Evolutionary conservation across 192 early-diverging fungal species (phyloP).

Genomic region (Helicostylum pulchrum): DNA sequence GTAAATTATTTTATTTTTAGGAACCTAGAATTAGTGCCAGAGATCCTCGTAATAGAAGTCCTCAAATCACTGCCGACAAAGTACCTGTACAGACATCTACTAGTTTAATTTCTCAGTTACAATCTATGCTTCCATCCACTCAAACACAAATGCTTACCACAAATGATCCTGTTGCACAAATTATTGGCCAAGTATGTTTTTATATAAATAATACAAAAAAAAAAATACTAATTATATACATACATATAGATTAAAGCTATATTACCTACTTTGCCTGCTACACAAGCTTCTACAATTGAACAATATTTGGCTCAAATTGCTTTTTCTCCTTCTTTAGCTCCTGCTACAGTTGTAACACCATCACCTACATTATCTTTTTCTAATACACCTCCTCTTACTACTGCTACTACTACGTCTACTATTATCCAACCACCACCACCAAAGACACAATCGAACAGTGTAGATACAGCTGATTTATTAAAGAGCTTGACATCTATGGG

Average conservation of each 20-base stretch:
- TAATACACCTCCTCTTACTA: conserved; percentile 5
- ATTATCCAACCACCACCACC: background rate
- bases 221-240: background rate
- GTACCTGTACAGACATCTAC: background rate
- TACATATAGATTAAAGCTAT: conserved; percentile 33
- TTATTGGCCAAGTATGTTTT: conserved; percentile 27
- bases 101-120: conserved; percentile 15
- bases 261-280: conserved; percentile 30
- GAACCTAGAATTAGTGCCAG: conserved; percentile 7
- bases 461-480: conserved; percentile 27
- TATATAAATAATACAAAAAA: background rate
- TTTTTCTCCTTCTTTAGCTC: background rate
- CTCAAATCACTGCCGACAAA: conserved; percentile 2
- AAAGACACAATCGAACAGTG: background rate
- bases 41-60: conserved; percentile 18
- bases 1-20: conserved; percentile 6
- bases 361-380: conserved; percentile 1
- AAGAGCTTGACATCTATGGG: conserved; percentile 25
- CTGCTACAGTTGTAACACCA: background rate
- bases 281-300: conserved; percentile 27
- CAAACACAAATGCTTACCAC: background rate
- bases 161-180: conserved; percentile 20
- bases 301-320: conserved; percentile 31
- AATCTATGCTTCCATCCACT: conserved; percentile 11
- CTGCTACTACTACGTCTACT: no score